These are phyloP conservation scores for Yamadazyma kitorensis DNA, from an alignment of 805 yeast genomes.

Conservation along the genomic window DNA sequence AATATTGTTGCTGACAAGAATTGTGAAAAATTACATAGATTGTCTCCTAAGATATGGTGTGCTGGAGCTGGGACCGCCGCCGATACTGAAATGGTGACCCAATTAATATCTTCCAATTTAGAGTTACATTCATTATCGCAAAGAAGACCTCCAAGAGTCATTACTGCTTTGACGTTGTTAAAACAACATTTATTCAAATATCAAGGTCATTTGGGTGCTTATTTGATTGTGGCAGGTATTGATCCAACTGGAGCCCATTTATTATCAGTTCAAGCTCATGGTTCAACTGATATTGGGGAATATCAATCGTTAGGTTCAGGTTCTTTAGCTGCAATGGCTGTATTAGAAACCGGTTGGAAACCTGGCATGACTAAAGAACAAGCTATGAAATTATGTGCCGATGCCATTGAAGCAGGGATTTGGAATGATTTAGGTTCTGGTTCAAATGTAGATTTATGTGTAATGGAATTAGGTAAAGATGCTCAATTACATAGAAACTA, in stretches of 20 bases:
- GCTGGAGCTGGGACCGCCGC: slow-evolving; percentile 99
- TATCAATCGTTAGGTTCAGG: slow-evolving; percentile 95
- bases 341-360: slow-evolving; percentile 85
- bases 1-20: slow-evolving; percentile 97
- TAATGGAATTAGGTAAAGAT: slow-evolving; percentile 89
- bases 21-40: slow-evolving; percentile 89
- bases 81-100: slow-evolving; percentile 97
- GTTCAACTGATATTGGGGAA: slow-evolving; percentile 94
- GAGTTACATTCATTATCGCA: slow-evolving; percentile 87
- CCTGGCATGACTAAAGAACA: slow-evolving; percentile 77
- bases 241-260: slow-evolving; percentile 96
- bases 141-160: slow-evolving; percentile 87
- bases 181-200: slow-evolving; percentile 95
- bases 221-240: slow-evolving; percentile 95
- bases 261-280: slow-evolving; percentile 94
- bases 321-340: slow-evolving; percentile 98
- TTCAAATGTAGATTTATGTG: slow-evolving; percentile 96
- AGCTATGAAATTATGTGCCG: slow-evolving; percentile 87
- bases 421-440: slow-evolving; percentile 99
- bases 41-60: slow-evolving; percentile 94
- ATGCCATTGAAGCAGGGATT: slow-evolving; percentile 95
- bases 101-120: slow-evolving; percentile 82
- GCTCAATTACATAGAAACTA: slow-evolving; percentile 84
- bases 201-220: slow-evolving; percentile 97
- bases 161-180: slow-evolving; percentile 85